These are phyloP conservation scores for Ammopiptanthus mongolicus DNA, from an alignment of 306 rosid genomes.

Conservation along the genomic window DNA sequence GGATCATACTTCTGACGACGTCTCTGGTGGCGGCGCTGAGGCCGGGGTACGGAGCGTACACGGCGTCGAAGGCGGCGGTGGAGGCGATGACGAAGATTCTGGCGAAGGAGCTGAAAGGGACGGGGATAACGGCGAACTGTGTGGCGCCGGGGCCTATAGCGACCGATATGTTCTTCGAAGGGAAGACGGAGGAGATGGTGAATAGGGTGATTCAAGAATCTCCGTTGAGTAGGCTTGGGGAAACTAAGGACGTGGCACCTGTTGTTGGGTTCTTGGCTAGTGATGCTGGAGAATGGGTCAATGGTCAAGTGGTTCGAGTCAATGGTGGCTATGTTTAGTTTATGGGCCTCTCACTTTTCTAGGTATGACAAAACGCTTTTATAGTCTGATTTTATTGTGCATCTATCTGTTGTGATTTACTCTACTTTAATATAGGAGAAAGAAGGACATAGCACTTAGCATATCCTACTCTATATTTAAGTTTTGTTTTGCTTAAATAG, in stretches of 20 bases:
- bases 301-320: constrained; percentile 53
- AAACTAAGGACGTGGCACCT: constrained; percentile 35
- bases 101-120: constrained; percentile 60
- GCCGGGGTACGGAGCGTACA: constrained; percentile 27
- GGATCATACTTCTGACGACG: constrained; percentile 39
- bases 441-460: too few species aligned
- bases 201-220: not conserved
- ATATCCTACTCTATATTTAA: too few species aligned
- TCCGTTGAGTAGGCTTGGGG: constrained; percentile 39
- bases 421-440: too few species aligned
- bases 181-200: constrained; percentile 39
- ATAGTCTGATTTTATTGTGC: too few species aligned
- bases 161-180: constrained; percentile 39
- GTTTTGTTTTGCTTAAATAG: too few species aligned
- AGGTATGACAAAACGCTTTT: too few species aligned
- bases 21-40: constrained; percentile 33
- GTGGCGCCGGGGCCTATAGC: constrained; percentile 57
- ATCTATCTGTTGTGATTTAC: too few species aligned
- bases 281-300: constrained; percentile 47
- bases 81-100: constrained; percentile 48
- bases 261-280: constrained; percentile 48
- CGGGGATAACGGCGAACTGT: constrained; percentile 46
- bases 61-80: constrained; percentile 61
- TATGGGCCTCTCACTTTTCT: too few species aligned
- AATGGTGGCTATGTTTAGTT: constrained; percentile 41